Conservation (phyloP, 78 protist species). For the Neovahlkampfia damariscottae region DNA sequence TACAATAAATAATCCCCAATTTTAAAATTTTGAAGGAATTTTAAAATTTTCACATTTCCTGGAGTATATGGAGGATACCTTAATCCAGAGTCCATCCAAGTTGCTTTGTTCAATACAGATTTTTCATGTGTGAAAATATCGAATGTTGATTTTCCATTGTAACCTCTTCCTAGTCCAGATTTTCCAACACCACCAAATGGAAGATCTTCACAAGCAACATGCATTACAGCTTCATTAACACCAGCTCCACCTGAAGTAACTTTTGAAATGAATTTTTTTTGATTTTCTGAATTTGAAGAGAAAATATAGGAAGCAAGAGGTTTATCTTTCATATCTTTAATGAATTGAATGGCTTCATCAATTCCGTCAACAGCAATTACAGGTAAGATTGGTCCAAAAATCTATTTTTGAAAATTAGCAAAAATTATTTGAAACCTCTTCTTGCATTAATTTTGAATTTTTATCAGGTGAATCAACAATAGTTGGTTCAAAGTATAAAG, state of each 20-base stretch:
- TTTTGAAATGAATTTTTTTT: not conserved
- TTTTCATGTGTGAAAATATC: constrained; percentile 54
- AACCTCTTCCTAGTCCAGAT: constrained; percentile 75
- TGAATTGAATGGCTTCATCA: constrained; percentile 35
- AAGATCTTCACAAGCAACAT: not conserved
- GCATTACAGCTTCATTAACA: constrained; percentile 44
- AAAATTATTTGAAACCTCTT: no score
- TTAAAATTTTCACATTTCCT: no score
- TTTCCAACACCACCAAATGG: constrained; percentile 96
- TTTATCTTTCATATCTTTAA: constrained; percentile 23
- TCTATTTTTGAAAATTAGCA: no score
- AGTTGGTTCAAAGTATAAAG: constrained; percentile 49
- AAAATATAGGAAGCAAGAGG: constrained; percentile 77
- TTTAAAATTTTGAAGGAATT: no score
- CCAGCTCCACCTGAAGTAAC: constrained; percentile 22
- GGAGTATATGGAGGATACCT: constrained; percentile 25
- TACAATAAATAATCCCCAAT: no score
- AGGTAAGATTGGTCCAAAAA: constrained; percentile 78
- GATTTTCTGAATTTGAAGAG: constrained; percentile 16
- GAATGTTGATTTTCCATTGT: constrained; percentile 53
- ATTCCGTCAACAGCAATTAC: constrained; percentile 17
- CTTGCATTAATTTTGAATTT: constrained; percentile 22
- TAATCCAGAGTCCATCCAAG: not conserved
- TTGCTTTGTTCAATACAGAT: constrained; percentile 9
- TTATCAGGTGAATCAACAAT: constrained; percentile 15